phyloP scores from a whole-genome alignment of 176 grass and related monocot species.

The Oryza brachyantha region DNA sequence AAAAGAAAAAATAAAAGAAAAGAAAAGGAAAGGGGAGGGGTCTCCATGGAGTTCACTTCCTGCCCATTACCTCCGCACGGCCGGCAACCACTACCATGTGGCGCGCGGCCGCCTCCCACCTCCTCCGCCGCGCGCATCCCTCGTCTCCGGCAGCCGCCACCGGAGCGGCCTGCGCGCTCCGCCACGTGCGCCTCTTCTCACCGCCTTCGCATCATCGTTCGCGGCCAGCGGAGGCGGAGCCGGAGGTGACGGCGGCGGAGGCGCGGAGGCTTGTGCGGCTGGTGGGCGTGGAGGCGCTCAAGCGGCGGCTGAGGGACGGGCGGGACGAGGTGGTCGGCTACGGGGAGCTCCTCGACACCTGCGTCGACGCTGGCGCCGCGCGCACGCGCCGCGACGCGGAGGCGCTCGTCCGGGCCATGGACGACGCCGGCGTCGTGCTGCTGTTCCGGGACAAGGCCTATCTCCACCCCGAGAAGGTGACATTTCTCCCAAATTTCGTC shows the following conservation, averaged over 20 bases:
- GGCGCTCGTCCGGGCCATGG: slow-evolving; percentile 40
- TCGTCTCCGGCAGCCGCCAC: background rate
- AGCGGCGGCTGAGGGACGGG: slow-evolving; percentile 37
- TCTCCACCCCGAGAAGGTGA: slow-evolving; percentile 70
- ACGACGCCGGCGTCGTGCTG: slow-evolving; percentile 57
- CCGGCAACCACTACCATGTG: background rate
- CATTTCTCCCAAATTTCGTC: background rate
- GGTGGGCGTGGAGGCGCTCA: slow-evolving; percentile 40
- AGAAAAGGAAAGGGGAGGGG: background rate
- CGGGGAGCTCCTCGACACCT: slow-evolving; percentile 51
- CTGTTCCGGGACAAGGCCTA: slow-evolving; percentile 73
- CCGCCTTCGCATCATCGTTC: background rate
- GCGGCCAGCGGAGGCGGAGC: background rate
- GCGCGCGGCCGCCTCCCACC: background rate
- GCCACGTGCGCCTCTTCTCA: background rate
- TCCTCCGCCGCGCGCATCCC: background rate
- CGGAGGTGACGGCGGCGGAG: slow-evolving; percentile 28
- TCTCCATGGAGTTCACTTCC: background rate
- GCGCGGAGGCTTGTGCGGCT: slow-evolving; percentile 44
- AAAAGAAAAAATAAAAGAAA: background rate
- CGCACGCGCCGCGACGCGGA: slow-evolving; percentile 49
- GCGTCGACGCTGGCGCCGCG: slow-evolving; percentile 50
- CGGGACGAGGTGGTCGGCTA: slow-evolving; percentile 48
- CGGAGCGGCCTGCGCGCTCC: background rate
- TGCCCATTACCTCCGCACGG: background rate